Percentiles rank a stretch among this genome's conserved stretches.
These are phyloP conservation scores for Esteya vermicola DNA, from an alignment of 2,329 filamentous ascomycete genomes.

Conservation along the genomic window DNA sequence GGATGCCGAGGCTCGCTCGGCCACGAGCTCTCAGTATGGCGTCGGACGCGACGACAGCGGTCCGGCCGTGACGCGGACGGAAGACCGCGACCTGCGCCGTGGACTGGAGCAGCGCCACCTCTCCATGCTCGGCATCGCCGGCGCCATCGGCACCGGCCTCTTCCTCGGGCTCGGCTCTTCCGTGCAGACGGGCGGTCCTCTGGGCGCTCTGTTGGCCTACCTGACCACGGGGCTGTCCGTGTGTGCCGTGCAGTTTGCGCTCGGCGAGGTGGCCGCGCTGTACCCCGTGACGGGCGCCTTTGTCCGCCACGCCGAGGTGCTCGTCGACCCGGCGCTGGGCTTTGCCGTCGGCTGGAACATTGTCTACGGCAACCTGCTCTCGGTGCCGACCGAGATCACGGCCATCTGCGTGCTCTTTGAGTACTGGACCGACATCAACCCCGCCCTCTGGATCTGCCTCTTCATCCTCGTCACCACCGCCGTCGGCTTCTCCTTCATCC, in stretches of 20 bases:
- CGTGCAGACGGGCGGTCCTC: slow-evolving; percentile 48
- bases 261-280: slow-evolving; percentile 63
- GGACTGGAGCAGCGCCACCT: slow-evolving; percentile 27
- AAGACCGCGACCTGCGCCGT: slow-evolving; percentile 7
- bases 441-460: slow-evolving; percentile 31
- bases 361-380: slow-evolving; percentile 35
- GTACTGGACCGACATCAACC: slow-evolving; percentile 39
- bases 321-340: slow-evolving; percentile 28
- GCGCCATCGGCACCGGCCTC: slow-evolving; percentile 54
- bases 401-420: slow-evolving; percentile 42
- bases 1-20: neutral
- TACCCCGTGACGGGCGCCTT: slow-evolving; percentile 66
- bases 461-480: slow-evolving; percentile 39
- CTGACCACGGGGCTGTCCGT: slow-evolving; percentile 57
- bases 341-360: slow-evolving; percentile 37
- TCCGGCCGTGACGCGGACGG: slow-evolving; percentile 3
- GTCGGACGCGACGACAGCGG: neutral
- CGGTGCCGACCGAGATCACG: slow-evolving; percentile 32
- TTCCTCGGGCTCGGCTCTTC: slow-evolving; percentile 55
- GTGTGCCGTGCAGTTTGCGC: slow-evolving; percentile 58
- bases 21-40: neutral
- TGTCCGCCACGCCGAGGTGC: slow-evolving; percentile 46
- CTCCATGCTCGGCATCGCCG: slow-evolving; percentile 31
- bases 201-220: slow-evolving; percentile 53
- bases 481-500: slow-evolving; percentile 37